Conservation (phyloP, 306 rosid species). For the Hylodesmum podocarpum region DNA sequence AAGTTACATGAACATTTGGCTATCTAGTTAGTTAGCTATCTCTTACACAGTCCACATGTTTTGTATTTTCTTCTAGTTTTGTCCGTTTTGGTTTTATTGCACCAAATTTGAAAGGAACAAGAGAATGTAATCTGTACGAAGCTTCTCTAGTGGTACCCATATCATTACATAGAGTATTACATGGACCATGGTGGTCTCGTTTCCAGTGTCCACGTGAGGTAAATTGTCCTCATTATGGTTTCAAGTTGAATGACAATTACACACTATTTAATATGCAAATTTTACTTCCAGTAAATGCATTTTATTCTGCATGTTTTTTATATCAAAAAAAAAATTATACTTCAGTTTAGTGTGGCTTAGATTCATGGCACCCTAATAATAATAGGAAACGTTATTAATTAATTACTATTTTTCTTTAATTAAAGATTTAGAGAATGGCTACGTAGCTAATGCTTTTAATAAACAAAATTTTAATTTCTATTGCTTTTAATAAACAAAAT, state of each 20-base stretch:
- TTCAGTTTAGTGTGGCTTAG: neutral
- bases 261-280: neutral
- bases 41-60: constrained; percentile 10
- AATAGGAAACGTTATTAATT: neutral
- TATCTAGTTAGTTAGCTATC: neutral
- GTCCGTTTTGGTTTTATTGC: constrained; percentile 29
- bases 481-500: neutral
- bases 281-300: neutral
- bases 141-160: constrained; percentile 41
- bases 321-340: too few relatives aligned
- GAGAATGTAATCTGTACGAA: constrained; percentile 47
- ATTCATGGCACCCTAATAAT: neutral
- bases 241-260: neutral
- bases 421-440: neutral
- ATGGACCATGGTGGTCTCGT: neutral
- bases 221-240: neutral
- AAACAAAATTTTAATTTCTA: neutral
- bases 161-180: constrained; percentile 25
- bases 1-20: constrained; percentile 21
- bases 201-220: constrained; percentile 10
- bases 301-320: neutral
- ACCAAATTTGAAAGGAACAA: constrained; percentile 49
- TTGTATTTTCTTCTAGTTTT: constrained; percentile 4
- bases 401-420: neutral
- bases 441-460: neutral